Base-by-base conservation (phyloP, 2,329 filamentous ascomycete genomes). In the Monosporascus cannonballus region DNA sequence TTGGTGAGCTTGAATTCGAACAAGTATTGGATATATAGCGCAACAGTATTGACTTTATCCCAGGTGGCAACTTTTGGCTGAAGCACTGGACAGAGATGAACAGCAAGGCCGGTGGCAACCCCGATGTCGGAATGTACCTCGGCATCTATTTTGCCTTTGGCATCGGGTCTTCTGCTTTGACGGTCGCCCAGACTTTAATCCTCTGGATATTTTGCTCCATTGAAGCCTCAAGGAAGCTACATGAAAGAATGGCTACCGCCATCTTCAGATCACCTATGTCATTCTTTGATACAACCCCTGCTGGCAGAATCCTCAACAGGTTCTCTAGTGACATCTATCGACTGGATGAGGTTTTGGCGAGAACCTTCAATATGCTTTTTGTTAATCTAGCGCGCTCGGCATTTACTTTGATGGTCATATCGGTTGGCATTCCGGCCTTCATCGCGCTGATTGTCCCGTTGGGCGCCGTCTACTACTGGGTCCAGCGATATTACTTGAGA, bases 151-250 rank as follows among this genome's bases (percentile, higher is more conserved):
- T 99, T 71, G 90, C 88, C 17, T 89, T 99, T 71, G 95, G 94
- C 47, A 81, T 99, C 49, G 93, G 93, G 34, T 86, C 89, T 25
- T 87, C 94, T 41, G 79, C 83, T 44, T 77, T 99, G 58, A 93
- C 95, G 3, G 90, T 97, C 42, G 67, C 95, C 30, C 94, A 97
- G 72, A 97, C 93, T 6, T 75, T 99, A 61, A 91, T 99, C 58
- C 78, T 99, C 27, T 99, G 94, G 94, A 97, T 99, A 60, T 97
- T 99, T 75, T 99, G 95, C 74, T 97, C 94, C 4, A 99, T 99
- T 57, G 94, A 99, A 84, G 94, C 94, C 49, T 96, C 93, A 20
- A 84, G 94, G 57, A 99, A 97, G 74, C 79, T 99, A 52, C 94
- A 99, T 69, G 94, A 97, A 73, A 82, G 90, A 59, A 97, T 99